A percentile compares a stretch with the other conserved stretches of the same genome.
These are phyloP conservation scores for Piedraia hortae DNA, from an alignment of 2,329 filamentous ascomycete genomes.

Conservation along the genomic window DNA sequence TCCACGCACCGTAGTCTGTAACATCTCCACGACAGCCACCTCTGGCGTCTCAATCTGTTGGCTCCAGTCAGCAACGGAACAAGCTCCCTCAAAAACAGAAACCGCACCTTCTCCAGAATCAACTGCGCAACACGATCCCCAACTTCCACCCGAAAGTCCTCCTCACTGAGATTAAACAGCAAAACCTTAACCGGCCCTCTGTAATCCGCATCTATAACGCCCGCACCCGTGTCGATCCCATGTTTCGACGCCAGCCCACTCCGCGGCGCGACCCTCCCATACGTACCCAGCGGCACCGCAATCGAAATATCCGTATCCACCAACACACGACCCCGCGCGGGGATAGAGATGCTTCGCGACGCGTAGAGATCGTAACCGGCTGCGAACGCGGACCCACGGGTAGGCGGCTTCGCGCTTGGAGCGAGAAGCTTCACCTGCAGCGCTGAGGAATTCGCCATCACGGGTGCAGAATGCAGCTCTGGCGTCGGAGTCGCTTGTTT, in stretches of 20 bases:
- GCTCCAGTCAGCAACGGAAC: background rate
- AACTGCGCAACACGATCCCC: conserved; percentile 87
- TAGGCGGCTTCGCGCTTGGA: conserved; percentile 52
- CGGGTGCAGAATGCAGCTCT: conserved; percentile 5
- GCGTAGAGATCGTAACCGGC: conserved; percentile 84
- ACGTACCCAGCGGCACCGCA: conserved; percentile 70
- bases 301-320: conserved; percentile 83
- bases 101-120: conserved; percentile 48
- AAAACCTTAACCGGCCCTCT: conserved; percentile 80
- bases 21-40: conserved; percentile 61
- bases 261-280: conserved; percentile 29
- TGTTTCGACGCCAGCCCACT: conserved; percentile 32
- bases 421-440: conserved; percentile 76
- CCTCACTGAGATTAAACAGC: conserved; percentile 72
- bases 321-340: conserved; percentile 54
- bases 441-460: conserved; percentile 19
- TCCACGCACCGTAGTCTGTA: conserved; percentile 74
- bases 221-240: conserved; percentile 86
- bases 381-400: conserved; percentile 63
- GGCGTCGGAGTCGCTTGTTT: conserved; percentile 11
- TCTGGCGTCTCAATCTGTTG: conserved; percentile 63
- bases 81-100: background rate
- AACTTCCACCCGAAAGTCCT: conserved; percentile 53
- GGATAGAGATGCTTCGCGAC: conserved; percentile 45
- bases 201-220: conserved; percentile 95